Percentiles rank a stretch among this genome's conserved stretches.
Conservation (phyloP, 306 rosid species). For the Oxytropis ochrocephala region DNA sequence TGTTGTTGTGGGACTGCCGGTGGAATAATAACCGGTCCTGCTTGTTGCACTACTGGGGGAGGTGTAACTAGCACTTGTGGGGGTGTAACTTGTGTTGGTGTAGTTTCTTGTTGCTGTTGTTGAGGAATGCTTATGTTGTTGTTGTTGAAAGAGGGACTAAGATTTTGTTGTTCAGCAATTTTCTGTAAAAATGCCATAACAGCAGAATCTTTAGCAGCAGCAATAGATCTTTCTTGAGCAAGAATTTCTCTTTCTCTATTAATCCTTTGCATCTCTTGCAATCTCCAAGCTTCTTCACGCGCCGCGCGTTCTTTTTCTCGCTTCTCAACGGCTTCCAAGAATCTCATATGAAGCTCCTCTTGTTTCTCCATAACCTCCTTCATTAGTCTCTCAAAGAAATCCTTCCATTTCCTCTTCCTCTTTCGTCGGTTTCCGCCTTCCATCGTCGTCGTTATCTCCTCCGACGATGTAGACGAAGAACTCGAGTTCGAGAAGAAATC, state of each 20-base stretch:
- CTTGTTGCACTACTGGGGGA: neutral
- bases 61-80: neutral
- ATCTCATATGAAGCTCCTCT: slow-evolving; percentile 67
- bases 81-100: neutral
- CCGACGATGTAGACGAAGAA: slow-evolving; percentile 66
- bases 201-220: slow-evolving; percentile 68
- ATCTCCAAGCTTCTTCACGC: slow-evolving; percentile 80
- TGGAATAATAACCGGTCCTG: neutral
- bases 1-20: neutral
- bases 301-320: slow-evolving; percentile 56
- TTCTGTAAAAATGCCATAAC: slow-evolving; percentile 76
- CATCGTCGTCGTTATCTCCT: slow-evolving; percentile 26
- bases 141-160: slow-evolving; percentile 9
- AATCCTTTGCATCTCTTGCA: slow-evolving; percentile 62
- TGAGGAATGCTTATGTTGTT: neutral
- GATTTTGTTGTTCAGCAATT: slow-evolving; percentile 52
- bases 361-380: slow-evolving; percentile 75
- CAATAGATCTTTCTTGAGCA: slow-evolving; percentile 64
- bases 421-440: slow-evolving; percentile 34
- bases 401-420: slow-evolving; percentile 87
- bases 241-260: slow-evolving; percentile 62
- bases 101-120: neutral
- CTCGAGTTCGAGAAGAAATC: slow-evolving; percentile 52
- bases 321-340: slow-evolving; percentile 73
- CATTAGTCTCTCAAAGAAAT: slow-evolving; percentile 69